These are phyloP conservation scores for Schizophyllum amplum DNA, from an alignment of 1,284 basidiomycete genomes.

Conservation along the genomic window DNA sequence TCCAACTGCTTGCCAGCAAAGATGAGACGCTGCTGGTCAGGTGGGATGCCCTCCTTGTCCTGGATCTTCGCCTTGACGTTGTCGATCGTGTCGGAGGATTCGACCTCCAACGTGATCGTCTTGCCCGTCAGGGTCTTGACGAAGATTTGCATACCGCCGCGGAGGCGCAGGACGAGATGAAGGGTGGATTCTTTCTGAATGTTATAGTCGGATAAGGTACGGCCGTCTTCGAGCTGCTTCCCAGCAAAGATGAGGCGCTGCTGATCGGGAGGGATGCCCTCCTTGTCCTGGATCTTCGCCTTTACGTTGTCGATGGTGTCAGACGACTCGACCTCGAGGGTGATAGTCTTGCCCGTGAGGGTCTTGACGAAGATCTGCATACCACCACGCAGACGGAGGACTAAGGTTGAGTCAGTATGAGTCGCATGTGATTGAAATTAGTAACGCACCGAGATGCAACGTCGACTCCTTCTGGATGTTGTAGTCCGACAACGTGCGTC, in stretches of 20 bases:
- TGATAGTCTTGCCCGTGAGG: constrained; percentile 87
- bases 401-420: constrained; percentile 20
- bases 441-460: constrained; percentile 21
- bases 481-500: constrained; percentile 65
- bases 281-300: constrained; percentile 72
- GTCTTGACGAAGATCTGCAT: constrained; percentile 84
- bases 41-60: constrained; percentile 41
- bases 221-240: constrained; percentile 79
- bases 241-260: constrained; percentile 81
- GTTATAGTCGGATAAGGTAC: constrained; percentile 78
- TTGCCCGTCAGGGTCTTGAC: constrained; percentile 75
- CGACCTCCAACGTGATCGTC: constrained; percentile 84
- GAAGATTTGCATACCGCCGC: constrained; percentile 68
- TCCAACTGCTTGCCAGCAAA: constrained; percentile 63
- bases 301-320: constrained; percentile 88
- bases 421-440: too few relatives aligned
- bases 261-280: constrained; percentile 61
- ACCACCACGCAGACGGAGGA: constrained; percentile 30
- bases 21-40: constrained; percentile 60
- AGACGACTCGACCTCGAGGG: constrained; percentile 83
- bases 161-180: constrained; percentile 62
- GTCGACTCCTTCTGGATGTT: constrained; percentile 61
- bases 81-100: constrained; percentile 38
- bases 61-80: constrained; percentile 33
- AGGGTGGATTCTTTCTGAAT: constrained; percentile 71